Base-by-base conservation (phyloP, 768 basidiomycete genomes). In the Russula brevipes region DNA sequence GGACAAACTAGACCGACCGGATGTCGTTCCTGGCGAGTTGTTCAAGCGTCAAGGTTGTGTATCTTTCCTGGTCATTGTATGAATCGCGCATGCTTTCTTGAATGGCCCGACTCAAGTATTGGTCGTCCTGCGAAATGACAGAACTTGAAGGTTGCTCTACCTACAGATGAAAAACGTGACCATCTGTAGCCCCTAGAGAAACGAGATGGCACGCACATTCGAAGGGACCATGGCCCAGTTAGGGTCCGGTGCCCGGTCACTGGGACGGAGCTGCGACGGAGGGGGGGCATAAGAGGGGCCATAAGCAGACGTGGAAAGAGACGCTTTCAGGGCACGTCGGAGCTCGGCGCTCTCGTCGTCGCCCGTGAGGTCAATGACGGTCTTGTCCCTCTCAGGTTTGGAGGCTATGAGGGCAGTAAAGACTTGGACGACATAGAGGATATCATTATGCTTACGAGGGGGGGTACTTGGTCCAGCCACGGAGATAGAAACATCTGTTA, bases 161-260 rank as follows among this genome's bases (percentile, higher is more conserved):
- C 71, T 71, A 46, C 3, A 53, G 44, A 36, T 14, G 30, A 39
- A 5, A 19, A 52, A 24, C 11, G 47, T 54, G 44, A 60, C 10
- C 10, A 12, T 36, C n/a, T 45, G 31, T 5, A 49, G 31, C 38
- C 39, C n/a, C 54, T 24, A 57, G 50, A 30, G 59, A 60, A 47
- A 57, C 36, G 11, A 57, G 38, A 31, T 11, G 54, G 11, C 47
- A 71, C 72, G 70, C 75, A 88, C 88, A 70, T 86, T 84, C 6
- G 87, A 83, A 19, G 83, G 82, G 8, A 88, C 87, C 70, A 89
- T 72, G 54, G 85, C 85, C 88, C 87, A 89, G 59, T 79, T 80
- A 1, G 85, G 81, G 70, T 88, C 79, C 2, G 87, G 79, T 4
- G 85, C 79, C 46, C 87, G 78, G 44, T 84, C 76, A 63, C 81